phyloP scores from a whole-genome alignment of 2,329 filamentous ascomycete species.

The Pseudogymnoascus sp. region DNA sequence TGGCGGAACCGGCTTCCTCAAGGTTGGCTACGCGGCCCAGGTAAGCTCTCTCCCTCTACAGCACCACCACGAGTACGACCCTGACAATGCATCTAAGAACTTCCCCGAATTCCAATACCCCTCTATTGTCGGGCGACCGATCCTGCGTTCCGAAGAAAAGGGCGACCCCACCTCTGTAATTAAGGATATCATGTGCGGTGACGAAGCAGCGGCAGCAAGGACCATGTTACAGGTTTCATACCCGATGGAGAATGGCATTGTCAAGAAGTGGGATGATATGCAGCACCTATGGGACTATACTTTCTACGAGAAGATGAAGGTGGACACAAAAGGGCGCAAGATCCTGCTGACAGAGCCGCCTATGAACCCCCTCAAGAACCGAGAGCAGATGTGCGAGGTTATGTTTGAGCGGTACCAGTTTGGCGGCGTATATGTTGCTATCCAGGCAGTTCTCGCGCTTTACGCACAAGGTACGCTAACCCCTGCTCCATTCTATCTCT shows the following conservation, averaged over 20 bases:
- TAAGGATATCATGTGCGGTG: slow-evolving; percentile 99
- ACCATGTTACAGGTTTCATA: slow-evolving; percentile 99
- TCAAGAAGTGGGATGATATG: slow-evolving; percentile 99
- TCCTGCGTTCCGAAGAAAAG: slow-evolving; percentile 90
- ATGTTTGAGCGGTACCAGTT: slow-evolving; percentile 99
- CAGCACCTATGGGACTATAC: slow-evolving; percentile 99
- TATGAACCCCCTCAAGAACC: slow-evolving; percentile 95
- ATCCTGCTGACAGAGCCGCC: slow-evolving; percentile 95
- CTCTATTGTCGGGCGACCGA: slow-evolving; percentile 94
- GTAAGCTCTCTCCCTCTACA: slow-evolving; percentile 33
- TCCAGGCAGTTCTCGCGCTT: slow-evolving; percentile 90
- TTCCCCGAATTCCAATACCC: slow-evolving; percentile 99
- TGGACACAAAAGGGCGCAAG: slow-evolving; percentile 87
- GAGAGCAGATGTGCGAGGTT: slow-evolving; percentile 96
- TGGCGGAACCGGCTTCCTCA: slow-evolving; percentile 98
- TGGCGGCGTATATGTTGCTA: slow-evolving; percentile 94
- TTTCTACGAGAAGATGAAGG: slow-evolving; percentile 92
- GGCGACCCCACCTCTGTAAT: slow-evolving; percentile 60
- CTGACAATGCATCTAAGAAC: slow-evolving; percentile 51
- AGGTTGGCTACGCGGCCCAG: slow-evolving; percentile 95
- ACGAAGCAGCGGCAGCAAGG: slow-evolving; percentile 90
- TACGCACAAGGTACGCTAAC: slow-evolving; percentile 76
- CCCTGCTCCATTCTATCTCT: neutral
- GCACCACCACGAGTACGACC: neutral
- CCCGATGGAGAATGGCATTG: slow-evolving; percentile 99